Evolutionary conservation across 106 monocot genomes (phyloP).

Genomic region (Phalaenopsis aphrodite): DNA sequence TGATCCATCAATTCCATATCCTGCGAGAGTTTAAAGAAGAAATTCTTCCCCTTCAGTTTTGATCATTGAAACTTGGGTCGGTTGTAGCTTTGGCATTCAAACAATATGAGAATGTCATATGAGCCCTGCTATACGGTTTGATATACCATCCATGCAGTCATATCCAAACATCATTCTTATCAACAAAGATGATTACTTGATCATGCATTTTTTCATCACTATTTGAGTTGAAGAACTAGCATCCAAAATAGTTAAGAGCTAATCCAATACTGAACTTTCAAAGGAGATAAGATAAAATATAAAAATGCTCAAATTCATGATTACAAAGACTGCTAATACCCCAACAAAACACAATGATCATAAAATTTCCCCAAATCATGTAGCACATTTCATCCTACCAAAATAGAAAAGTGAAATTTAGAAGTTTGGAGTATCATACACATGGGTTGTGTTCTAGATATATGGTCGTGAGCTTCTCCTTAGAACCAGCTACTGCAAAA

Average conservation of each 20-base stretch:
- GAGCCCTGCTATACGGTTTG: no score
- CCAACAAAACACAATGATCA: not conserved
- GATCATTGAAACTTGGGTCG: no score
- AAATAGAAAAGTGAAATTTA: not conserved
- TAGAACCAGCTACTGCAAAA: slow-evolving; percentile 58
- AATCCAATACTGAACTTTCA: not conserved
- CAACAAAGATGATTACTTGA: not conserved
- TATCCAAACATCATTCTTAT: not conserved
- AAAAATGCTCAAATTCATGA: not conserved
- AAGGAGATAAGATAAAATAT: not conserved
- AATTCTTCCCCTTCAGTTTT: no score
- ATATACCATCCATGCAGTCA: no score
- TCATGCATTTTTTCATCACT: not conserved
- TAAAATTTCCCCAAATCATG: not conserved
- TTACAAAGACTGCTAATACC: not conserved
- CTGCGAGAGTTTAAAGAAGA: no score
- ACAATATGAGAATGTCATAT: no score
- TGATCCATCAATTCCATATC: no score
- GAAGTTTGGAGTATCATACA: slow-evolving; percentile 38
- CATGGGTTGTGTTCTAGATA: slow-evolving; percentile 95
- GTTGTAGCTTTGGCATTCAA: no score
- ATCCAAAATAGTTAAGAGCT: no score
- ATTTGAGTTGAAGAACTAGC: not conserved
- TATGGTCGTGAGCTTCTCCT: slow-evolving; percentile 72
- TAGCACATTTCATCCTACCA: not conserved